phyloP scores from a whole-genome alignment of 371 early-diverging fungal species.

The Blakeslea trispora region DNA sequence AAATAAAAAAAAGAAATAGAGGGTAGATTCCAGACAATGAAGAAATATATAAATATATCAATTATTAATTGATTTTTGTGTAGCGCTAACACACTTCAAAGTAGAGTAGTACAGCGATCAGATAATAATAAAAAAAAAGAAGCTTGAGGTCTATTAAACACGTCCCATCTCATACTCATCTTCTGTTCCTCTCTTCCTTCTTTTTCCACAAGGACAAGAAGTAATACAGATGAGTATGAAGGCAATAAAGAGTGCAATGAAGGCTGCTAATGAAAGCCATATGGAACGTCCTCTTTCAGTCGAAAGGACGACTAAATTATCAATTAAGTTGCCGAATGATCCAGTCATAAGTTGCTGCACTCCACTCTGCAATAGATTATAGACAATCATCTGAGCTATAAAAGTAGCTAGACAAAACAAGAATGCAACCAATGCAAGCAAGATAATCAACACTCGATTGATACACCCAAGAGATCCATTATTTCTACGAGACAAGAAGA shows the following conservation, averaged over 20 bases:
- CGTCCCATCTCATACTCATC: not conserved
- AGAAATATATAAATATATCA: not conserved
- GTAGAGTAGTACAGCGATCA: not conserved
- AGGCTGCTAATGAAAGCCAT: constrained; percentile 28
- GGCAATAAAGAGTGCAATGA: constrained; percentile 20
- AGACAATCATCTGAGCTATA: constrained; percentile 13
- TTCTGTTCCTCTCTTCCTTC: constrained; percentile 2
- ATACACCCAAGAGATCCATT: constrained; percentile 4
- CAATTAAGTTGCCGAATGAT: constrained; percentile 11
- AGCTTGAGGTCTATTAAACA: not conserved
- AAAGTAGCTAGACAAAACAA: constrained; percentile 18
- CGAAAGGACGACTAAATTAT: constrained; percentile 2
- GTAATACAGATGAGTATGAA: constrained; percentile 13
- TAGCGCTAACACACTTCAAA: not conserved
- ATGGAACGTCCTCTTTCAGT: constrained; percentile 18
- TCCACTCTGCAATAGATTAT: constrained; percentile 6
- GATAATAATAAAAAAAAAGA: not conserved
- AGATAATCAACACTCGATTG: not conserved
- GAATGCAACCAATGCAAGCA: constrained; percentile 9
- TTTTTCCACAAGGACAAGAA: constrained; percentile 12
- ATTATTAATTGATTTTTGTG: not conserved
- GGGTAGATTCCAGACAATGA: not conserved
- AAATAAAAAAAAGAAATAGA: not conserved
- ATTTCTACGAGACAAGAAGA: constrained; percentile 2
- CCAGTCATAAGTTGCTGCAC: not conserved